A percentile compares a stretch with the other conserved stretches of the same genome.
phyloP scores from a whole-genome alignment of 345 rosid species.

The Iberis pinnata region DNA sequence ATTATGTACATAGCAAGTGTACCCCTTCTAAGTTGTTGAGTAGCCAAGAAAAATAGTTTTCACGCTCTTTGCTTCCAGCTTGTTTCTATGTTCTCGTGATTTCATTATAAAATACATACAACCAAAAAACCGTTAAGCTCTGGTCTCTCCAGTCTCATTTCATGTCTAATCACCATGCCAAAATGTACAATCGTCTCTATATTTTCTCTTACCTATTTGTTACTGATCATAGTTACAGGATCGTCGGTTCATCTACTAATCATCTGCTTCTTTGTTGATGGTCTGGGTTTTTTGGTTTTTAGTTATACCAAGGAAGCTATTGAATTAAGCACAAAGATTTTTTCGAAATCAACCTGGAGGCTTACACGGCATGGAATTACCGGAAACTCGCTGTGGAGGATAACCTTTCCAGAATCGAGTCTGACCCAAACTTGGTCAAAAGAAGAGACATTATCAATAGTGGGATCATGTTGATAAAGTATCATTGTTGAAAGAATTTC shows the following conservation, averaged over 20 bases:
- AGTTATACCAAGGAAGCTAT: constrained; percentile 81
- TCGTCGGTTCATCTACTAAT: neutral
- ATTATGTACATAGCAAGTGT: too few relatives aligned
- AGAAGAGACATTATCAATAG: too few relatives aligned
- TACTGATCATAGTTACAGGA: neutral
- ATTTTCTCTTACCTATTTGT: neutral
- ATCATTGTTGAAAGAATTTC: too few relatives aligned
- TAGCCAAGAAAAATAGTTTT: too few relatives aligned
- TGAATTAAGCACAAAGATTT: constrained; percentile 65
- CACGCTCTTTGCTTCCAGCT: too few relatives aligned
- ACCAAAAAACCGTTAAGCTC: constrained; percentile 68
- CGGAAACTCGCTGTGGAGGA: constrained; percentile 71
- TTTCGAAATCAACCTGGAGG: constrained; percentile 74
- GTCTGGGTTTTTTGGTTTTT: constrained; percentile 13
- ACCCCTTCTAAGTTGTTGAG: too few relatives aligned
- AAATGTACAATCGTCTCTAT: constrained; percentile 51
- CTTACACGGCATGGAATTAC: constrained; percentile 87
- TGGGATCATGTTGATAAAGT: too few relatives aligned
- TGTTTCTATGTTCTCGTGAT: too few relatives aligned
- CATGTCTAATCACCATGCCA: constrained; percentile 52
- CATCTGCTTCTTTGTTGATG: neutral
- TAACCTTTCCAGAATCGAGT: constrained; percentile 31
- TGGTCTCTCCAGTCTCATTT: constrained; percentile 60
- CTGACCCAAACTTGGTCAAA: constrained; percentile 42
- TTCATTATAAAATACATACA: too few relatives aligned